A percentile compares a stretch with the other conserved stretches of the same genome.
Evolutionary conservation across 2,329 filamentous ascomycete species (phyloP).

Genomic region (Alternaria rosae): DNA sequence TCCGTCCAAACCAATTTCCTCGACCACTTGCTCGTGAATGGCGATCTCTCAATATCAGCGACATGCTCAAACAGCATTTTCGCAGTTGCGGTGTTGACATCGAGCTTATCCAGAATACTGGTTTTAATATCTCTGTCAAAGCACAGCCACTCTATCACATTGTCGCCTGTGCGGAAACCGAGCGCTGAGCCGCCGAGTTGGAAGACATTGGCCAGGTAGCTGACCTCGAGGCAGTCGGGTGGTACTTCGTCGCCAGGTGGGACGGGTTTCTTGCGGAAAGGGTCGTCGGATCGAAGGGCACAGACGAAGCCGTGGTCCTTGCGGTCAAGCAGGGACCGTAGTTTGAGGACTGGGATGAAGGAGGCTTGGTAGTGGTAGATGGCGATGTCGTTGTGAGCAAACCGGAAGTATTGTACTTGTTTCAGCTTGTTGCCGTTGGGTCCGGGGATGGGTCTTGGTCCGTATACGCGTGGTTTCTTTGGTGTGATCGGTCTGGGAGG

Average conservation of each 20-base stretch:
- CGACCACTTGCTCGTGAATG: not conserved
- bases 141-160: slow-evolving; percentile 31
- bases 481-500: not conserved
- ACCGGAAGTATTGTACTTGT: slow-evolving; percentile 26
- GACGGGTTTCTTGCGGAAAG: not conserved
- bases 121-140: slow-evolving; percentile 19
- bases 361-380: slow-evolving; percentile 31
- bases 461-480: not conserved
- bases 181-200: slow-evolving; percentile 28
- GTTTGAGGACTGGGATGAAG: slow-evolving; percentile 4
- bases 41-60: slow-evolving; percentile 14
- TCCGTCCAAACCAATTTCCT: slow-evolving; percentile 20
- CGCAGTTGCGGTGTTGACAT: not conserved
- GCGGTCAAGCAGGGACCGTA: slow-evolving; percentile 7
- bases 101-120: slow-evolving; percentile 5
- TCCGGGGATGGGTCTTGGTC: not conserved
- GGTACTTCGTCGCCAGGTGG: slow-evolving; percentile 28
- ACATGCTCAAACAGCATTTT: slow-evolving; percentile 31
- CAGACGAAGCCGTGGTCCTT: slow-evolving; percentile 19
- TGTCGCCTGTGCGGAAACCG: slow-evolving; percentile 22
- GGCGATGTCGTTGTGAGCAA: slow-evolving; percentile 11
- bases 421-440: slow-evolving; percentile 2
- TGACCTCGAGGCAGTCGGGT: slow-evolving; percentile 24
- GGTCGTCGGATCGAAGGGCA: slow-evolving; percentile 20
- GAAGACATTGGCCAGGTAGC: slow-evolving; percentile 26